phyloP scores from a whole-genome alignment of 2,329 filamentous ascomycete species.

The Fusarium palustre region DNA sequence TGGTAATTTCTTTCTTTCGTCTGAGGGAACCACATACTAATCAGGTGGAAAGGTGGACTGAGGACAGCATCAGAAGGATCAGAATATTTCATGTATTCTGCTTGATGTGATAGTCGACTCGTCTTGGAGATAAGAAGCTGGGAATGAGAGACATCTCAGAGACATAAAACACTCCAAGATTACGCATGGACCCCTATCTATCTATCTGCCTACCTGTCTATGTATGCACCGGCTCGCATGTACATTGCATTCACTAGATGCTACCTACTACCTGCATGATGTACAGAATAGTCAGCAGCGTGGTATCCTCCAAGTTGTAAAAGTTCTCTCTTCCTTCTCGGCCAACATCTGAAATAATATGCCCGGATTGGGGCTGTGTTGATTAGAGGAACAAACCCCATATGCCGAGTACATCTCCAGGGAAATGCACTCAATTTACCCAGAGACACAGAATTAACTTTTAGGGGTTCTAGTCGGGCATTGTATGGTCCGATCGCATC shows the following conservation, averaged over 20 bases:
- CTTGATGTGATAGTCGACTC: not conserved
- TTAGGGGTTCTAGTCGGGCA: conserved; percentile 22
- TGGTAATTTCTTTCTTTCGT: conserved; percentile 22
- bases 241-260: not conserved
- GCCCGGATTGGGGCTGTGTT: conserved; percentile 9
- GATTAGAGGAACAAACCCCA: conserved; percentile 5
- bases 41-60: conserved; percentile 27
- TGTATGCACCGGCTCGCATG: not conserved
- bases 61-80: conserved; percentile 22
- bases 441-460: not conserved
- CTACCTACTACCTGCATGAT: not conserved
- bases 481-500: conserved; percentile 37
- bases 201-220: too few relatives aligned
- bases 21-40: conserved; percentile 30
- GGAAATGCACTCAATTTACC: conserved; percentile 1
- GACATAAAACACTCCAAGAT: conserved; percentile 4
- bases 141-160: conserved; percentile 15
- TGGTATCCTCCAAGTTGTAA: conserved; percentile 12
- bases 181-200: conserved; percentile 17
- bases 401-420: conserved; percentile 11
- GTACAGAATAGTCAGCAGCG: not conserved
- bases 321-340: conserved; percentile 1
- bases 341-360: conserved; percentile 3
- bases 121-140: conserved; percentile 1
- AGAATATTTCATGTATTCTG: not conserved